Conservation (phyloP, 1,284 basidiomycete species). For the Leccinum fallax region DNA sequence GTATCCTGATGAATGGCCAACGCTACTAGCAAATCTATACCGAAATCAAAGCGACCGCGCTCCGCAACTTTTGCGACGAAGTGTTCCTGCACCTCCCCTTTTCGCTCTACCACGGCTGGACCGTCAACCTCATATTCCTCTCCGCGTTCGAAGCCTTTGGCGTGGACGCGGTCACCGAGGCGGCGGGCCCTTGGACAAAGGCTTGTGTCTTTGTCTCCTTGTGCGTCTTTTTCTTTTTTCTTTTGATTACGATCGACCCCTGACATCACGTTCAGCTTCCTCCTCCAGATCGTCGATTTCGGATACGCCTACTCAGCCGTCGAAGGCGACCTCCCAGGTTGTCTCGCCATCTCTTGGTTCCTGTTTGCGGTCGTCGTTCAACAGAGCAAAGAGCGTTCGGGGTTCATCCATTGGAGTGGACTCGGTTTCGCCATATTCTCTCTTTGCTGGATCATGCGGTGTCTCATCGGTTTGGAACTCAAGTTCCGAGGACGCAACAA, state of each 20-base stretch:
- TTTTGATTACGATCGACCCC: no score
- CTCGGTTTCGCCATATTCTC: conserved; percentile 87
- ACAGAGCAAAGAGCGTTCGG: conserved; percentile 49
- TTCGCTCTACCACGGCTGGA: conserved; percentile 94
- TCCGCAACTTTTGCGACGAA: conserved; percentile 72
- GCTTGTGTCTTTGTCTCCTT: conserved; percentile 86
- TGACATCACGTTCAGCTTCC: conserved; percentile 47
- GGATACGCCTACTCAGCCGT: conserved; percentile 88
- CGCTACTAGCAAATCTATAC: conserved; percentile 80
- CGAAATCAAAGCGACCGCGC: conserved; percentile 77
- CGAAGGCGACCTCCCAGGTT: conserved; percentile 90
- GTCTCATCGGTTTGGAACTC: conserved; percentile 53
- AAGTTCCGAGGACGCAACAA: conserved; percentile 38
- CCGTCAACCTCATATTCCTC: conserved; percentile 85
- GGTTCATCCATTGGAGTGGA: conserved; percentile 88
- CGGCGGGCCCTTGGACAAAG: conserved; percentile 86
- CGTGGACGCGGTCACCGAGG: conserved; percentile 67
- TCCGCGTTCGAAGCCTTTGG: conserved; percentile 93
- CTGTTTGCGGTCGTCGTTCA: conserved; percentile 86
- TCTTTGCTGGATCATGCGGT: conserved; percentile 84
- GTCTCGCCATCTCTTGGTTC: conserved; percentile 83
- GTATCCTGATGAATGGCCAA: neutral
- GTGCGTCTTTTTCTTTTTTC: conserved; percentile 39
- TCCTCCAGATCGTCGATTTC: conserved; percentile 88
- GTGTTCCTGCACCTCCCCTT: conserved; percentile 85